phyloP scores from a whole-genome alignment of 345 rosid species.

The Melaleuca quinquenervia region DNA sequence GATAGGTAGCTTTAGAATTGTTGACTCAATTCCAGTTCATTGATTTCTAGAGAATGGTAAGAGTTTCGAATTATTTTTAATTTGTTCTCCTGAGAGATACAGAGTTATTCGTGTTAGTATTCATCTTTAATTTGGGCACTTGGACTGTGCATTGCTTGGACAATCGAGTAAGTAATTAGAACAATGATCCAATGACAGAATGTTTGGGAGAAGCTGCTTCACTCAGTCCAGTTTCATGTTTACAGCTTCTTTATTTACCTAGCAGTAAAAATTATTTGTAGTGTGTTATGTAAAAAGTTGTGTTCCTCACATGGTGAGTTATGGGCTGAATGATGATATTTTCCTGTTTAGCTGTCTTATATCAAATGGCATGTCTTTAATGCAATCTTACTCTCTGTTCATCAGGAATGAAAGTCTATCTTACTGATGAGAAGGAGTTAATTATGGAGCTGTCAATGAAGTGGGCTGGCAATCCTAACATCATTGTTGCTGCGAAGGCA shows the following conservation, averaged over 20 bases:
- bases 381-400: not conserved
- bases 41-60: not conserved
- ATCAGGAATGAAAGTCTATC: conserved; percentile 85
- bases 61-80: not conserved
- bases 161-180: not conserved
- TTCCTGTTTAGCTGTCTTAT: not conserved
- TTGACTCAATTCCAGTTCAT: not conserved
- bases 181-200: not conserved
- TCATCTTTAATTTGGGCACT: not conserved
- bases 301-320: not conserved
- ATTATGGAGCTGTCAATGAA: conserved; percentile 80
- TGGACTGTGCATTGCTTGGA: not conserved
- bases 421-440: conserved; percentile 88
- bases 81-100: not conserved
- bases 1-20: not conserved
- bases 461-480: conserved; percentile 94
- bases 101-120: not conserved
- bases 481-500: conserved; percentile 66
- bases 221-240: not conserved
- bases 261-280: not conserved
- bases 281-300: not conserved
- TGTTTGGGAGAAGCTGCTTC: not conserved
- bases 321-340: not conserved
- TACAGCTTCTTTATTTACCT: not conserved
- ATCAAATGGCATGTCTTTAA: not conserved